phyloP scores from a whole-genome alignment of 345 rosid species.

The Arabidopsis thaliana region TAIR10.1 NC_003071.7:15186501-15187000 shows the following conservation, averaged over 20 bases:
- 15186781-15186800: conserved; percentile 31
- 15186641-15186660: conserved; percentile 31
- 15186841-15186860: conserved; percentile 18
- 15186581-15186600: conserved; percentile 23
- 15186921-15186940: conserved; percentile 40
- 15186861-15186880: conserved; percentile 8
- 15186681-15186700: conserved; percentile 77
- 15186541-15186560: conserved; percentile 83
- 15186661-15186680: conserved; percentile 39
- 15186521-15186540: conserved; percentile 66
- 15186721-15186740: conserved; percentile 65
- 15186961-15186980: conserved; percentile 38
- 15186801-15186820: conserved; percentile 25
- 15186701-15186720: conserved; percentile 76
- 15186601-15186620: conserved; percentile 51
- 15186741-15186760: background rate
- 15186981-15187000: background rate
- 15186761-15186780: background rate
- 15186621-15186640: conserved; percentile 50
- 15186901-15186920: conserved; percentile 7
- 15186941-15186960: conserved; percentile 46
- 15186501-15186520: conserved; percentile 75
- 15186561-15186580: conserved; percentile 67
- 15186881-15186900: conserved; percentile 37
- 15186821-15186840: conserved; percentile 41